Evolutionary conservation across 768 basidiomycete genomes (phyloP).

Genomic region (Paxillus involutus): DNA sequence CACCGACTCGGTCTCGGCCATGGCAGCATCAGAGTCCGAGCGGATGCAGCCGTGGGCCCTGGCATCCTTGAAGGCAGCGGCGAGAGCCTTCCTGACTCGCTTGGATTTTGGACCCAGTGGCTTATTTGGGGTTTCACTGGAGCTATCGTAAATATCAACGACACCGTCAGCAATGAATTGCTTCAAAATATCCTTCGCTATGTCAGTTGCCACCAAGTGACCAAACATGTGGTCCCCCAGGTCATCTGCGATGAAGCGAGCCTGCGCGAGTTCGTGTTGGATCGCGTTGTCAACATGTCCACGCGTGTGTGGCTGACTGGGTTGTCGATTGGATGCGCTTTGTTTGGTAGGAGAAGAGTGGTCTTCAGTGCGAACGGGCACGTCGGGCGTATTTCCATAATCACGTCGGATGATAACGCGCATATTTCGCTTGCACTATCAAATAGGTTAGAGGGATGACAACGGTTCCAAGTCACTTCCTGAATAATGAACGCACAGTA

Average conservation of each 20-base stretch:
- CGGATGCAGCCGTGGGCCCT: constrained; percentile 7
- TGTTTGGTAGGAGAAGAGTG: no score
- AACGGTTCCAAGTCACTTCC: no score
- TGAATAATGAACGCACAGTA: no score
- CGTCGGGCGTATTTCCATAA: neutral
- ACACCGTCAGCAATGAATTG: constrained; percentile 3
- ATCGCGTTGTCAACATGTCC: constrained; percentile 1
- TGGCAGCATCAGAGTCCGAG: constrained; percentile 11
- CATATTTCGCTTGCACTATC: no score
- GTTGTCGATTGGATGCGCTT: constrained; percentile 2
- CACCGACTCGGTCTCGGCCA: no score
- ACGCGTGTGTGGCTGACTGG: constrained; percentile 1
- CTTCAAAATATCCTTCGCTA: neutral
- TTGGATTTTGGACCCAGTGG: no score
- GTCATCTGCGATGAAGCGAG: constrained; percentile 8
- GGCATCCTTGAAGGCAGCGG: no score
- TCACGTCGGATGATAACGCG: no score
- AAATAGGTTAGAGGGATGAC: no score
- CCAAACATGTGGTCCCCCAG: constrained; percentile 15
- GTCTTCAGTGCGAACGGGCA: no score
- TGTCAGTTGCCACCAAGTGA: constrained; percentile 1
- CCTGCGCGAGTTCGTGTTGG: constrained; percentile 4
- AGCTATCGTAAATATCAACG: constrained; percentile 3
- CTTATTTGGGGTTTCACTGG: no score
- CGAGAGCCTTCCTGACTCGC: no score